Base-by-base conservation (phyloP, 768 basidiomycete genomes). In the Kwoniella pini region DNA sequence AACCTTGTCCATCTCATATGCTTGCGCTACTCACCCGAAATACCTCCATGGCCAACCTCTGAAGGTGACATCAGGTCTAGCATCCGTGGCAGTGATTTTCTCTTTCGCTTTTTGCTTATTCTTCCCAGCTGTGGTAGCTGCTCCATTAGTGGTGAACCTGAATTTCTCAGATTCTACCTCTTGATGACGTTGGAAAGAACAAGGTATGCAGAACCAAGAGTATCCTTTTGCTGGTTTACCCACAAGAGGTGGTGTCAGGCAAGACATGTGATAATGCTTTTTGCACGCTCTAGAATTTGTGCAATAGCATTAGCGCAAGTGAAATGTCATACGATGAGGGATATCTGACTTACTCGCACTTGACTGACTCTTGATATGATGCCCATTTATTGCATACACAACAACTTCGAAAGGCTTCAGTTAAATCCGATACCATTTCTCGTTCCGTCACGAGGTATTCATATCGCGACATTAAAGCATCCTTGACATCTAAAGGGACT, bases 381-480 rank as follows among this genome's bases (percentile, higher is more conserved):
- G 91, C 92, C 92, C 94, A 98, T 65, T 86, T 84, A 44, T 82
- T 82, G 79, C 96, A 99, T 45, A 88, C 85, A 65, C 85, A 86
- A 75, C 96, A 99, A 13, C 88, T 84, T 38, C 93, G 88, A 55
- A 92, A 82, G 36, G 83, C 80, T 77, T 95, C 93, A 31, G 90
- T 93, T 54, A 96, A 84, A 79, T 96, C 91, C 10, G 89, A 85
- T 24, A 95, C 86, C 62, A 93, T 85, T 63, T 96, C 93, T 72
- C 91, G 90, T 82, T 99, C 96, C 46, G 90, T 88, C 28, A 96
- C 87, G 33, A 99, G 87, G 80, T 91, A 97, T 80, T 96, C 92
- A 75, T 97, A 99, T 76, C 92, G 85, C 24, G 83, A 82, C 63
- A 84, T 82, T 36, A 99, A 84, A 50, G 85, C 84, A 30, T 88